A percentile compares a stretch with the other conserved stretches of the same genome.
Evolutionary conservation across 208 protist genomes (phyloP).

Genomic region (Acanthamoeba castellanii): DNA sequence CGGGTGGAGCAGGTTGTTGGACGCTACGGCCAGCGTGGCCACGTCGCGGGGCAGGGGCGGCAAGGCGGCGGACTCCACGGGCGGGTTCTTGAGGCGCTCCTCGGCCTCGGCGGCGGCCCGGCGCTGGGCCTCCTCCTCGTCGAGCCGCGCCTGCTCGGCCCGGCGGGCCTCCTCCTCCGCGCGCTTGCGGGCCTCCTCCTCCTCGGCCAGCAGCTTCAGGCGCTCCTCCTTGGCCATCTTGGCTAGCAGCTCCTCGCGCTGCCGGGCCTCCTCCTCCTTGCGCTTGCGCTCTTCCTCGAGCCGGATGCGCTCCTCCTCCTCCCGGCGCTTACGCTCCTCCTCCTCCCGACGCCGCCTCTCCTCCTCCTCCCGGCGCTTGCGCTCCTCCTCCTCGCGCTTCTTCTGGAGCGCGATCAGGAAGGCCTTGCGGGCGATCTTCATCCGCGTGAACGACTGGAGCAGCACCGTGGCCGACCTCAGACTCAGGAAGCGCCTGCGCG

Average conservation of each 20-base stretch:
- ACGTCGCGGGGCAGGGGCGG: not conserved
- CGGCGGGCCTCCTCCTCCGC: not conserved
- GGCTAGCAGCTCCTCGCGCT: not conserved
- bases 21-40: not conserved
- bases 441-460: constrained; percentile 34
- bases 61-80: no score
- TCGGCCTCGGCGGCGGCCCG: not conserved
- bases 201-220: not conserved
- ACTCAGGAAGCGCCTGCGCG: constrained; percentile 28
- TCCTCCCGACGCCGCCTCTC: constrained; percentile 35
- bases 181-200: constrained; percentile 1
- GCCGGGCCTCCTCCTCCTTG: constrained; percentile 31
- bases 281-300: constrained; percentile 42
- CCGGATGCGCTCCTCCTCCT: constrained; percentile 44
- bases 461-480: constrained; percentile 41
- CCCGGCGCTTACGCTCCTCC: constrained; percentile 16
- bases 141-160: not conserved
- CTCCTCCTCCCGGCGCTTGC: constrained; percentile 47
- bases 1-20: not conserved
- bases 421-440: constrained; percentile 59
- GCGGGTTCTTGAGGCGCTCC: not conserved
- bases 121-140: constrained; percentile 35
- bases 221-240: constrained; percentile 57
- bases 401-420: constrained; percentile 59
- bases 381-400: constrained; percentile 65